These are phyloP conservation scores for Uronychia setigera DNA, from an alignment of 73 alveolate species.

Conservation along the genomic window DNA sequence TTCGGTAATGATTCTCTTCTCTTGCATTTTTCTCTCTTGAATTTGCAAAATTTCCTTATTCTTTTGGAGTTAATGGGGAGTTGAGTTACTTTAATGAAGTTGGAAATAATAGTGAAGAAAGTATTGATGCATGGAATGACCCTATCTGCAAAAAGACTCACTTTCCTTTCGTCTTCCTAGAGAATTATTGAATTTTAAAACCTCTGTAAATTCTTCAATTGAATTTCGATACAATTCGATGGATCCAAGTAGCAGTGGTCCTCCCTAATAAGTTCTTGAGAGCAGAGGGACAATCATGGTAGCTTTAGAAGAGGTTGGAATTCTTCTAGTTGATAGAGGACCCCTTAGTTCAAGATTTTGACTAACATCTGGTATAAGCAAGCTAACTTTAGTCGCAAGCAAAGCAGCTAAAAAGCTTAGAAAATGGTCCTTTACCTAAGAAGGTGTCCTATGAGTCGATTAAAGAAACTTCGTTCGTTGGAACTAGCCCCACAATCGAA, in stretches of 20 bases:
- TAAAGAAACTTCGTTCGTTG: not conserved
- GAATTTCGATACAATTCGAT: not conserved
- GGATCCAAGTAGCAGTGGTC: not conserved
- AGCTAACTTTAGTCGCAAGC: not conserved
- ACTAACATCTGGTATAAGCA: not conserved
- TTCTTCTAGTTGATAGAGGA: not conserved
- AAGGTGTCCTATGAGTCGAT: not conserved
- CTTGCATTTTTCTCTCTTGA: not conserved
- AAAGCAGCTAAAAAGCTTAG: not conserved
- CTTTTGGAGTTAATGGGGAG: not conserved
- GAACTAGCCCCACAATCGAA: not conserved
- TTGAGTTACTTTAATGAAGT: not conserved
- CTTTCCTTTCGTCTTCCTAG: not conserved
- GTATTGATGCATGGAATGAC: not conserved
- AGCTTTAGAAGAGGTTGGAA: not conserved
- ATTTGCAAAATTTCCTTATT: not conserved
- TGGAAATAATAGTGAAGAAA: not conserved
- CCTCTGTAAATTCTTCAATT: not conserved
- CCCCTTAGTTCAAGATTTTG: not conserved
- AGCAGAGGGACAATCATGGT: not conserved
- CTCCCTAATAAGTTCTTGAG: not conserved
- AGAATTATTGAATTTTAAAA: no score
- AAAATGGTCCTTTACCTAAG: not conserved
- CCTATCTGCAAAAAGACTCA: not conserved
- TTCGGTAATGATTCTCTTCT: not conserved